These are phyloP conservation scores for Coprinopsis strossmayeri DNA, from an alignment of 768 basidiomycete genomes.

Conservation along the genomic window DNA sequence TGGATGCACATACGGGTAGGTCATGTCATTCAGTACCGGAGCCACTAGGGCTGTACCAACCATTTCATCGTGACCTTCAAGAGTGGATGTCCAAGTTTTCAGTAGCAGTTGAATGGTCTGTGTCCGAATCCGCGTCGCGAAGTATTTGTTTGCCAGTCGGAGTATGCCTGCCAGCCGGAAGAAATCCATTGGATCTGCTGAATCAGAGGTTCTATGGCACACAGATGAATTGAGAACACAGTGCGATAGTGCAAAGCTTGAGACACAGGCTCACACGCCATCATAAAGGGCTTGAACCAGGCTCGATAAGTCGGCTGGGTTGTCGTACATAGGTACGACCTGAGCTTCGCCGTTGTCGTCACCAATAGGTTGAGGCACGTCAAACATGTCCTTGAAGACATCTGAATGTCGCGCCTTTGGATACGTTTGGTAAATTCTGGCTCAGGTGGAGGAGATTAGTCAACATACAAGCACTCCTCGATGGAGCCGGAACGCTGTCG, in stretches of 20 bases:
- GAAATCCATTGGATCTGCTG: constrained; percentile 30
- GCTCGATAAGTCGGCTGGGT: constrained; percentile 39
- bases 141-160: constrained; percentile 55
- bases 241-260: no score
- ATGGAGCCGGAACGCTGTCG: constrained; percentile 49
- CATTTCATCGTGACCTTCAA: constrained; percentile 52
- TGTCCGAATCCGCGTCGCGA: constrained; percentile 44
- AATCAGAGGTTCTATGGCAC: constrained; percentile 30
- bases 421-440: neutral
- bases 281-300: constrained; percentile 52
- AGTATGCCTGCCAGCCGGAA: constrained; percentile 50
- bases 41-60: constrained; percentile 39
- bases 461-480: constrained; percentile 33
- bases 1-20: constrained; percentile 56
- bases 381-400: constrained; percentile 50
- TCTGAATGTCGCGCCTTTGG: constrained; percentile 48
- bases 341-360: constrained; percentile 23
- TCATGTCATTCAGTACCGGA: constrained; percentile 33
- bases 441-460: neutral
- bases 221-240: no score
- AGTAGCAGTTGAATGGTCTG: constrained; percentile 43
- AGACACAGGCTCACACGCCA: constrained; percentile 29
- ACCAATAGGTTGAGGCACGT: constrained; percentile 32
- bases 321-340: constrained; percentile 47
- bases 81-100: constrained; percentile 46